Evolutionary conservation across 1,284 basidiomycete genomes (phyloP), one percentile per base, ranked within the genome.

Genomic region (Agaricales sp.): DNA sequence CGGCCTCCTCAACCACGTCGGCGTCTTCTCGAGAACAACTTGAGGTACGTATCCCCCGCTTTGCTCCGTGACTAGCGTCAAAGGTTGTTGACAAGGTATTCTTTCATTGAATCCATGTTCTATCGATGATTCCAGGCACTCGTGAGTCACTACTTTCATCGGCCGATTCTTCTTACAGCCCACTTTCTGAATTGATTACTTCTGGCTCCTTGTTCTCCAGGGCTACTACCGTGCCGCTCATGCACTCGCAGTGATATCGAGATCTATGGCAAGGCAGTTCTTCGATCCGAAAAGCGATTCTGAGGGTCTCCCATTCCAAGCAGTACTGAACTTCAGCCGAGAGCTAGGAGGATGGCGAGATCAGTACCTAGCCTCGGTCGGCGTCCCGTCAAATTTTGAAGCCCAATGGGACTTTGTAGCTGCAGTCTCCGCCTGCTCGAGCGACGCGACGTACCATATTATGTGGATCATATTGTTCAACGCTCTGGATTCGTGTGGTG

Each of bases 361-460:
- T 21, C 69, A 80, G 35, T 85, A 86, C 59, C 75, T 95, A 18
- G 73, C 74, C 26, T 74, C 76, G 47, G 87, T 94, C 18, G 91
- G 92, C 14, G 87, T 94, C 21, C 92, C 92, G 2, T 78, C 76
- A 50, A 82, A 86, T 59, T 88, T 90, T 65, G 82, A 86, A 47
- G 76, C 79, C 2, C 78, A 84, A 52, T 94, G 92, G 92, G 89
- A 92, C 59, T 96, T 95, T 59, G 80, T 92, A 26, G 84, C 73
- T 70, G 66, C 64, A 22, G 66, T 70, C 11, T 68, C 68, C 26
- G 67, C 67, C 71, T 87, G 88, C 57, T 82, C 86, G 16, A 88
- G 84, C 58, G 92, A 96, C 62, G 85, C 90, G 44, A 87, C 85
- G 37, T 93, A 89, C 61, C 92, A 96, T 65, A 79, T 88, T 56